Evolutionary conservation across 768 basidiomycete genomes (phyloP), one percentile per base, ranked within the genome.

Genomic region (Lactarius hatsudake): DNA sequence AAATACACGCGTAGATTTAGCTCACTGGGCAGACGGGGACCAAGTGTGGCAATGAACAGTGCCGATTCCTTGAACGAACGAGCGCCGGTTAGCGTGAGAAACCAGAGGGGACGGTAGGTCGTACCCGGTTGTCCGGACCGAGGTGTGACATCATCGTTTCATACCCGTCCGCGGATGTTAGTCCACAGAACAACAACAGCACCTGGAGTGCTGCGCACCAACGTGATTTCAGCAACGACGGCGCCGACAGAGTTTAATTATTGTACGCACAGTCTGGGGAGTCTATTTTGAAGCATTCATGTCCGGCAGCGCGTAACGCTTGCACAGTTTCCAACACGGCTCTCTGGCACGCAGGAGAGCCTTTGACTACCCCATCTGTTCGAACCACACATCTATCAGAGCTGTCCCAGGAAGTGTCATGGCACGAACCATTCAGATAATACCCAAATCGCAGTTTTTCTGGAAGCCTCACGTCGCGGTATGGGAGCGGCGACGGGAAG

Each of bases 401-500:
- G 26, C 32, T 32, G 32, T 32, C 32, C 7, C 6, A 1, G 32
- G 32, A 32, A 32, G 32, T 32, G 32, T 32, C 32, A 32, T 32
- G 57, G 8, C 34, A 51, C 69, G 60, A 30, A 82, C 88, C 88
- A 62, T 82, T 78, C 48, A 81, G 81, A 71, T 89, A 93, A 73
- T 89, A 94, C 4, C 91, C 93, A 70, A 95, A 87, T 66, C 81
- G 83, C 42, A 93, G 79, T 73, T 84, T 90, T 51, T 74, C 63
- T 5, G 85, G 81, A 43, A 92, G 72, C 42, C 80, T 72, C 0
- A 83, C 78, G 2, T 87, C 82, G 38, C 85, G 81, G 74, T 85
- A 94, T 7, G 86, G 86, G 30, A 91, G 30, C 0, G 90, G 74
- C 36, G 82, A 81, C 60, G 82, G 82, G 38, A 64, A 67, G 57